These are phyloP conservation scores for Hansfordia pulvinata DNA, from an alignment of 2,329 filamentous ascomycete species.

Conservation along the genomic window DNA sequence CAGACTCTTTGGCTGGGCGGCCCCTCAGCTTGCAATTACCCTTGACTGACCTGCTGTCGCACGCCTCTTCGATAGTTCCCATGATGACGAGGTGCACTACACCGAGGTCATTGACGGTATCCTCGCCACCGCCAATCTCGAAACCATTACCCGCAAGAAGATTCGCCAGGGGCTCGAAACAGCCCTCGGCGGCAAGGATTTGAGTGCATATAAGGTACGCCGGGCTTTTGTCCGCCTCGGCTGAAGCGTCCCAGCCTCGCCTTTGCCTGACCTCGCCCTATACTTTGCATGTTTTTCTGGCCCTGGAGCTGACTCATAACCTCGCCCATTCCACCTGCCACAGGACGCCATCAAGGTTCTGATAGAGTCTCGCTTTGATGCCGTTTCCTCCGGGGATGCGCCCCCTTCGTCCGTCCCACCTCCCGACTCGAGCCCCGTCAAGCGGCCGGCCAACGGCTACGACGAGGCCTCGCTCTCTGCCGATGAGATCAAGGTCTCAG, in stretches of 20 bases:
- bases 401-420: conserved; percentile 12
- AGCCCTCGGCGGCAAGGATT: conserved; percentile 40
- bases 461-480: conserved; percentile 17
- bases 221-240: too few relatives aligned
- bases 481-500: conserved; percentile 32
- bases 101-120: conserved; percentile 47
- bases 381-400: conserved; percentile 40
- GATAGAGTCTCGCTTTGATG: conserved; percentile 63
- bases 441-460: conserved; percentile 12
- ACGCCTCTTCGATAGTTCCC: conserved; percentile 24
- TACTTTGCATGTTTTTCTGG: too few relatives aligned
- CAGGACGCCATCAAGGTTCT: conserved; percentile 58
- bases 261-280: not conserved
- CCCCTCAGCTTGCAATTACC: not conserved
- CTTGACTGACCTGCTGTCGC: not conserved
- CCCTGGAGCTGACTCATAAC: too few relatives aligned
- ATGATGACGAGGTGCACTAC: conserved; percentile 36
- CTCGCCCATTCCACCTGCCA: not conserved
- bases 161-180: conserved; percentile 42
- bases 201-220: conserved; percentile 46
- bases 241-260: not conserved
- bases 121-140: conserved; percentile 41
- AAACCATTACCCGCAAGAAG: conserved; percentile 51
- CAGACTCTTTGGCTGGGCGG: too few relatives aligned
- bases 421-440: conserved; percentile 8